Evolutionary conservation across 2,329 filamentous ascomycete species (phyloP).

Genomic region (Paracoccidioides lutzii): DNA sequence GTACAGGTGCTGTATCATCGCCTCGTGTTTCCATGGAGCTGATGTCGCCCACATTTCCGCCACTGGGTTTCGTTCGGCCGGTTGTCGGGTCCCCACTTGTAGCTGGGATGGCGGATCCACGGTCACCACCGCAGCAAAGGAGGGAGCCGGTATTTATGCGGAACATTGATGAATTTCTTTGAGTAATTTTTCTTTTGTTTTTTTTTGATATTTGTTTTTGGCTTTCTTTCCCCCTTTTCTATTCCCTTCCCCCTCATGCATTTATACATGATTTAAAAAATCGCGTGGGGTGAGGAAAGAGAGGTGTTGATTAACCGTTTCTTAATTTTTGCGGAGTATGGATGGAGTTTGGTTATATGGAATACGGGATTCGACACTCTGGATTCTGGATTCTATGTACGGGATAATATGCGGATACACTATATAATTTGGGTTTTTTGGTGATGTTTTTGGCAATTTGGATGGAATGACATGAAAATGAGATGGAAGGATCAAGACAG

Average conservation of each 20-base stretch:
- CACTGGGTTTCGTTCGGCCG: not conserved
- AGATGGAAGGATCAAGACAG: not conserved
- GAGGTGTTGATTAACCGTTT: no score
- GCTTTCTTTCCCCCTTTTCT: not conserved
- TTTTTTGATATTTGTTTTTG: not conserved
- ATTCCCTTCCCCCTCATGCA: no score
- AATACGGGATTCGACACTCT: no score
- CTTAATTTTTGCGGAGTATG: no score
- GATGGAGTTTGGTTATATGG: no score
- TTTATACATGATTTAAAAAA: no score
- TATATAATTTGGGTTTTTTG: not conserved
- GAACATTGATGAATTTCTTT: constrained; percentile 35
- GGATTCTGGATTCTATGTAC: no score
- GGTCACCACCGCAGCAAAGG: constrained; percentile 28
- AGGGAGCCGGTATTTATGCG: constrained; percentile 31
- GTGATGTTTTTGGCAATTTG: not conserved
- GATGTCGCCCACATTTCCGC: not conserved
- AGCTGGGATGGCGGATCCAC: constrained; percentile 20
- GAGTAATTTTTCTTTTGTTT: constrained; percentile 9
- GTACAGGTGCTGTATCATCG: no score
- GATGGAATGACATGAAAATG: not conserved
- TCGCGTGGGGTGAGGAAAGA: no score
- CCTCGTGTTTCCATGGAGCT: constrained; percentile 11
- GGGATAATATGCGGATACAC: no score
- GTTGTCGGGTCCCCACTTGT: not conserved